Base-by-base conservation (phyloP, 805 yeast species). In the Clavispora phyllophila region DNA sequence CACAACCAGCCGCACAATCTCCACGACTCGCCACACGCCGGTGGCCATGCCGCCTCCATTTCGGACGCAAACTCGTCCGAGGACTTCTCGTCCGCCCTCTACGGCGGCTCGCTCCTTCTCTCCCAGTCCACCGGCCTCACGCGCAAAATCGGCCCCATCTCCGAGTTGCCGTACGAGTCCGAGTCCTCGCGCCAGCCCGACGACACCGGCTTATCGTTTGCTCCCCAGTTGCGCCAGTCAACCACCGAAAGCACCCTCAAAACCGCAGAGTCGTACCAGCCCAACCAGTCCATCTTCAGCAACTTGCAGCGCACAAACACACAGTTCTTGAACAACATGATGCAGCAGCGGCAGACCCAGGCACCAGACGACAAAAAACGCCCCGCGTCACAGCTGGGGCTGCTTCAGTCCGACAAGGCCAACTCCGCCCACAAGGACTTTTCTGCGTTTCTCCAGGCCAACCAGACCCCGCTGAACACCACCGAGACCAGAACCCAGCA, bases 401-500 rank as follows among this genome's bases (percentile, higher is more conserved):
- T 29, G 33, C 19, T 15, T 13, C 33, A 17, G 5, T 29, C 33
- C 13, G 13, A 17, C 20, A 29, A 29, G 9, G 22, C 28, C 17
- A 10, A 23, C 28, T 31, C 33, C 29, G 33, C 33, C 5, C 20
- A 29, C n/a, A 48, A 45, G 22, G 45, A 52, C 46, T 73, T 75
- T 50, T 58, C 66, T 9, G 65, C 68, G 32, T 72, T 68, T 56
- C 53, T 75, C 42, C 39, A 36, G 19, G 32, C 39, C 28, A 41
- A 34, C 24, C 19, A 29, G 12, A 29, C 33, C 4, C 33, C 33
- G 10, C 33, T 15, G 33, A 40, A 38, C 39, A 36, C 39, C 34
- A 36, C 28, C 14, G 86, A 81, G 46, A 80, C 87, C 1, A 72
- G 96, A 63, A 86, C 95, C 0, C 96, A 87, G 56, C 93, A 85